Base-by-base conservation (phyloP, 1,284 basidiomycete genomes). In the Apiotrichum mycotoxinovorans region DNA sequence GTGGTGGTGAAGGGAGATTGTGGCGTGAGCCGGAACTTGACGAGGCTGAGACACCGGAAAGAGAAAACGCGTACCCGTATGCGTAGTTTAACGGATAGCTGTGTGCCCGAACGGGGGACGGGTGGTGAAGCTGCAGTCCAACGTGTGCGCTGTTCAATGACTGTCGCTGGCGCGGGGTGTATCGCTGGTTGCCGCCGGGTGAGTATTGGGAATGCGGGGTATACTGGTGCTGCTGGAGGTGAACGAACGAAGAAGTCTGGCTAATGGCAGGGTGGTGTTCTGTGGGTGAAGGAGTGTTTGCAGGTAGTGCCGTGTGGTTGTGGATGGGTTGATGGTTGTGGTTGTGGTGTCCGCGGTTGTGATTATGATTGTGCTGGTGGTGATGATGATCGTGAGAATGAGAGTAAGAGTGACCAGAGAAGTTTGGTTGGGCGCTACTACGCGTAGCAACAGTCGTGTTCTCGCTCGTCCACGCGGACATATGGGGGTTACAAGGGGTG, bases 61-160 rank as follows among this genome's bases (percentile, higher is more conserved):
- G 43, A 27, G 43, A 44, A 44, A 44, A 30, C 20, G 46, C 3
- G 34, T 22, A 20, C 7, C 14, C 12, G 52, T 48, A 15, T 2
- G 20, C 22, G 44, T 47, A 48, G 41, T 42, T 43, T 26, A 54
- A 41, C 23, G 60, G 60, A 35, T 54, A 62, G 35, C 48, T 52
- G 57, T 62, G 57, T 34, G 60, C 60, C 54, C 60, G 60, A 37
- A 62, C 60, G 23, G 60, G 60, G 25, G 60, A 62, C 15, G 60
- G 60, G 52, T 62, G 60, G 38, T 59, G 57, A 17, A 62, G 49
- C 38, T 53, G 54, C 15, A 51, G 23, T 22, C 23, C 26, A 15
- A 20, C 22, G 33, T 48, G 35, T 8, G 35, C n/a, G 23, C 18
- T 18, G 12, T 37, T 18, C 25, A 41, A 26, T n/a, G 34, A 12